These are phyloP conservation scores for Nothophaeocryptopus gaeumannii DNA, from an alignment of 2,329 filamentous ascomycete species.

Conservation along the genomic window DNA sequence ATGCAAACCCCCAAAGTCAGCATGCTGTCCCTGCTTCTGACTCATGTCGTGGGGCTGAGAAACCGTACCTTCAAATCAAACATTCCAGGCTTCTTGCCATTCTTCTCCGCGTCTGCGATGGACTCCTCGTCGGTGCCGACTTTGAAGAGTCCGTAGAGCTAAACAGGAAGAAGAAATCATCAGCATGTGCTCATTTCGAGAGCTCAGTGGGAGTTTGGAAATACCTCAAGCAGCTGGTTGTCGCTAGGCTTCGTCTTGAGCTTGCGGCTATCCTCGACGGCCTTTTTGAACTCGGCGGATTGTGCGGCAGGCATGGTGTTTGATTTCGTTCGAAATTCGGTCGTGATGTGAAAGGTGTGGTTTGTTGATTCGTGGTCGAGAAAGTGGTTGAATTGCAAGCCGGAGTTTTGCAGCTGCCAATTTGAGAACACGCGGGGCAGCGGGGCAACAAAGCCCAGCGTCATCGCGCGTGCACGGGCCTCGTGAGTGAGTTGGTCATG, in stretches of 20 bases:
- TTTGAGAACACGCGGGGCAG: neutral
- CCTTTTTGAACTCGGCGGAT: slow-evolving; percentile 77
- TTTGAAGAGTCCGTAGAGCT: slow-evolving; percentile 55
- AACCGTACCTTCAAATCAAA: slow-evolving; percentile 69
- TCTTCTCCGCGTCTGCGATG: slow-evolving; percentile 18
- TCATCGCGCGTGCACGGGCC: neutral
- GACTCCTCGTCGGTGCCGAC: slow-evolving; percentile 41
- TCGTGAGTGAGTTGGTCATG: too few relatives aligned
- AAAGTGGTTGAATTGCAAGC: neutral
- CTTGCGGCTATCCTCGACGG: slow-evolving; percentile 64
- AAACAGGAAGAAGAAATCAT: slow-evolving; percentile 30
- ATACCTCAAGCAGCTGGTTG: slow-evolving; percentile 61
- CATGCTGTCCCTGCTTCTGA: neutral
- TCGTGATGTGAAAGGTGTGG: too few relatives aligned
- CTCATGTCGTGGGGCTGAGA: slow-evolving; percentile 7
- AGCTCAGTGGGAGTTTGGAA: slow-evolving; percentile 4
- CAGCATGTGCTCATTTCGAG: neutral
- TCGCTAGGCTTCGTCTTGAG: slow-evolving; percentile 62
- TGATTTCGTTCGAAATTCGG: too few relatives aligned
- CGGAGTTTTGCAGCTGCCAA: slow-evolving; percentile 4
- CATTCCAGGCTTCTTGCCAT: slow-evolving; percentile 57
- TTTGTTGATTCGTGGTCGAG: neutral
- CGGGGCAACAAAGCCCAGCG: slow-evolving; percentile 1
- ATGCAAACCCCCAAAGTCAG: neutral
- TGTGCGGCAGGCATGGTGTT: slow-evolving; percentile 5